Percentiles rank a stretch among this genome's conserved stretches.
Conservation (phyloP, 2,329 filamentous ascomycete species). For the Monosporascus sp. region DNA sequence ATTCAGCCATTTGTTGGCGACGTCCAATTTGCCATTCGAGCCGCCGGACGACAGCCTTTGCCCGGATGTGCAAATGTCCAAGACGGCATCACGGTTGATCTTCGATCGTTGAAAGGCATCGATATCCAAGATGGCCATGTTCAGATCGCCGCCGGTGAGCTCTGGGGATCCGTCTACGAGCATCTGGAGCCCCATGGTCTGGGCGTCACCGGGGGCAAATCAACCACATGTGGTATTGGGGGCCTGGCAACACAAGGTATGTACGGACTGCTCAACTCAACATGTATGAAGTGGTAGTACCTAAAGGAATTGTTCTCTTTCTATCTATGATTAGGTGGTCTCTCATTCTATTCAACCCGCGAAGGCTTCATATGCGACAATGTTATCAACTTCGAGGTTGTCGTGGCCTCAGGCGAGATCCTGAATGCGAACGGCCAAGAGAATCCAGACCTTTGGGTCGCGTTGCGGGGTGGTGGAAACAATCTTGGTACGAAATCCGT, state of each 20-base stretch:
- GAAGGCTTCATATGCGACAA: slow-evolving; percentile 35
- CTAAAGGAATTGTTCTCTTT: slow-evolving; percentile 17
- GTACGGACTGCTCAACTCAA: neutral
- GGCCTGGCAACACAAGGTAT: slow-evolving; percentile 1
- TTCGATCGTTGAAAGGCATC: slow-evolving; percentile 26
- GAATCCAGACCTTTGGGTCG: slow-evolving; percentile 35
- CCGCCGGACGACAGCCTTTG: slow-evolving; percentile 35
- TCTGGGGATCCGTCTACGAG: slow-evolving; percentile 1
- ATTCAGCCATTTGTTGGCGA: slow-evolving; percentile 5
- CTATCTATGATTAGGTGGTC: slow-evolving; percentile 23
- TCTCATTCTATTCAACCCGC: slow-evolving; percentile 34
- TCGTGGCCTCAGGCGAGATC: slow-evolving; percentile 32
- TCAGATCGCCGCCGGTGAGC: slow-evolving; percentile 27
- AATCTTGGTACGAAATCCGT: slow-evolving; percentile 4
- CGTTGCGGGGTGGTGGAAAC: slow-evolving; percentile 37
- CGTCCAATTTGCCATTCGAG: slow-evolving; percentile 30
- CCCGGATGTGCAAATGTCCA: slow-evolving; percentile 30
- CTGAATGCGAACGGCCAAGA: slow-evolving; percentile 29
- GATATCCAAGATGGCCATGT: slow-evolving; percentile 21
- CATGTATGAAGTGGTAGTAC: neutral
- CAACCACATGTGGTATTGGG: neutral
- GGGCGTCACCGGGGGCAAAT: neutral
- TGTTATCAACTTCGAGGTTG: slow-evolving; percentile 33
- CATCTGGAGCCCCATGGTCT: neutral
- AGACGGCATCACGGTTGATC: slow-evolving; percentile 26